Conservation (phyloP, 192 early-diverging fungal species). For the Pilaira anomala region DNA sequence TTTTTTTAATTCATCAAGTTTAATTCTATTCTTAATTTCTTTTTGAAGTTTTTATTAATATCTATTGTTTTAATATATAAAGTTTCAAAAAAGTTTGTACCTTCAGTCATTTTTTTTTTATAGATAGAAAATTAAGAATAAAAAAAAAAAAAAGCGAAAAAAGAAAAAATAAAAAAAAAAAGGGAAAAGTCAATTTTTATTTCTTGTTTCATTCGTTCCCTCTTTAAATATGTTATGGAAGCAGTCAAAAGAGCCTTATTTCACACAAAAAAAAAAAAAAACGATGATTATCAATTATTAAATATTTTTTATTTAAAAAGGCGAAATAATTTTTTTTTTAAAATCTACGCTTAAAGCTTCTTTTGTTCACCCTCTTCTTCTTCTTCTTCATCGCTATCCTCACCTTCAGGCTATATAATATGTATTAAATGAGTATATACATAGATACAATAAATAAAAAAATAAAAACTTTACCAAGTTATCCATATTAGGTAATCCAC, state of each 20-base stretch:
- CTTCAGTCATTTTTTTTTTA: background rate
- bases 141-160: background rate
- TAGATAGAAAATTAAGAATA: background rate
- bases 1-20: conserved; percentile 6
- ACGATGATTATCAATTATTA: background rate
- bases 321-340: background rate
- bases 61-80: background rate
- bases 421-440: background rate
- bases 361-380: background rate
- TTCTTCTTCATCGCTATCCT: background rate
- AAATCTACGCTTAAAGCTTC: background rate
- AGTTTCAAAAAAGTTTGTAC: background rate
- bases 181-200: background rate
- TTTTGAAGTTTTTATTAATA: background rate
- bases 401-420: conserved; percentile 9
- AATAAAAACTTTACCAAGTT: background rate
- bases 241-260: conserved; percentile 8
- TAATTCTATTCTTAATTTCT: background rate
- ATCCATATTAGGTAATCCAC: conserved; percentile 24
- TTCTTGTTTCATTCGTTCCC: background rate
- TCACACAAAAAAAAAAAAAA: conserved; percentile 1
- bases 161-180: background rate
- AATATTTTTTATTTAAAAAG: background rate
- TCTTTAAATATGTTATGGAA: background rate
- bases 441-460: background rate